These are phyloP conservation scores for Wallacemonas sp. DNA, from an alignment of 208 protist species.

Conservation along the genomic window DNA sequence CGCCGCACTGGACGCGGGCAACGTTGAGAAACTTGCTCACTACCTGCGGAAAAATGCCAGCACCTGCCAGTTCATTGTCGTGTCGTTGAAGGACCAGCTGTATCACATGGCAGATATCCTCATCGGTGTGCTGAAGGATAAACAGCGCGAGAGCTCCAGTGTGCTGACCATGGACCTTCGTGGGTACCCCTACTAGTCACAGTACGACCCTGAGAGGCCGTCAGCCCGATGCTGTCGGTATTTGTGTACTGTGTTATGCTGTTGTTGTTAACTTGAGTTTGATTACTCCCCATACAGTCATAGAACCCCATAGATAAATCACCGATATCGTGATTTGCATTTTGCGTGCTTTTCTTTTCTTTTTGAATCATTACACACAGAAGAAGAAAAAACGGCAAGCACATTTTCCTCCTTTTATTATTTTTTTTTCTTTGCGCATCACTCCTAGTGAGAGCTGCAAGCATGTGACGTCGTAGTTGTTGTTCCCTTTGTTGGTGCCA, in stretches of 20 bases:
- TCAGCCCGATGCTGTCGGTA: no score
- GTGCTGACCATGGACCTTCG: constrained; percentile 90
- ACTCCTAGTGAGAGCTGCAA: no score
- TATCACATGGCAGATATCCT: constrained; percentile 95
- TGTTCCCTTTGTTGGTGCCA: no score
- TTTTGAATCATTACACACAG: no score
- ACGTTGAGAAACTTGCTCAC: constrained; percentile 95
- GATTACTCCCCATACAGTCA: no score
- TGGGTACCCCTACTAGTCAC: constrained; percentile 66
- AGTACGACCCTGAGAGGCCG: not conserved
- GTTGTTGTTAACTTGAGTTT: not conserved
- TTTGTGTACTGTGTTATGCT: not conserved
- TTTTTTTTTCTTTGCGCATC: no score
- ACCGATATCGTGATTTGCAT: no score
- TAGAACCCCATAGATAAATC: no score
- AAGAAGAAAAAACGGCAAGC: no score
- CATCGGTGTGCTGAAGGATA: constrained; percentile 96
- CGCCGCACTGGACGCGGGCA: constrained; percentile 97
- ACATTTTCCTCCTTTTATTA: no score
- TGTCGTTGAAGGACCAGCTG: constrained; percentile 98
- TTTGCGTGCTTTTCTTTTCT: no score
- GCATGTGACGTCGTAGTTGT: no score
- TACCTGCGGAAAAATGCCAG: constrained; percentile 90
- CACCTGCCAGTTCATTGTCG: constrained; percentile 96
- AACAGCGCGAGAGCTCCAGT: constrained; percentile 73